Evolutionary conservation across 148 eudicot species (phyloP), one percentile per base, ranked within the genome.

Genomic region (Selenicereus undatus): DNA sequence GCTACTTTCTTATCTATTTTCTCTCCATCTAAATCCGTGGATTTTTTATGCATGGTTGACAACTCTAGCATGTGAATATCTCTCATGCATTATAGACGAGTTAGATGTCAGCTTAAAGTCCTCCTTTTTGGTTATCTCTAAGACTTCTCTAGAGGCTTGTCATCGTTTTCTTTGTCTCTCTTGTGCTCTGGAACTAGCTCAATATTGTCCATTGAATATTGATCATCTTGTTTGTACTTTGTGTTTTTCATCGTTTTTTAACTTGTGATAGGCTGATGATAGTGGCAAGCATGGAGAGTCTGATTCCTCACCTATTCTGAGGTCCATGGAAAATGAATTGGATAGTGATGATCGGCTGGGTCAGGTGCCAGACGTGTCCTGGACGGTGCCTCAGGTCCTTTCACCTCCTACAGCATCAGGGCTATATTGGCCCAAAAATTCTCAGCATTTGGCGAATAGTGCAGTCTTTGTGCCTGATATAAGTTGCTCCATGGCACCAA

Each of bases 391-490:
- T n/a, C 86, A 90, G 79, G 79, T 91, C 76, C 91, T 92, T 24
- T 93, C 98, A 52, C 97, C 97, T 13, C 94, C 98, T 22, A 96
- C 99, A 73, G 88, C 93, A 65, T 96, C 97, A 4, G 95, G 97
- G 35, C 80, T 95, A 50, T 79, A 82, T 85, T 95, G 98, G 97
- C 92, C 94, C 43, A 89, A 84, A 75, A 83, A 27, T 70, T 71
- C 89, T 73, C 94, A 83, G 76, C 82, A 78, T 30, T 77, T 64
- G 4, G 72, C 83, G 60, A 90, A 89, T 45, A 79, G 80, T 73
- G 64, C 90, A 27, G 83, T 80, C 54, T 93, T 83, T 81, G 97
- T 95, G 76, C 98, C 97, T 39, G 97, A 95, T 74, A 84, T 93
- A 80, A 77, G 79, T 78, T 80, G 82, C 87, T 73, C 86, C 3